Conservation (phyloP, 164 flowering plant genomes). For the Aristolochia fimbriata region DNA sequence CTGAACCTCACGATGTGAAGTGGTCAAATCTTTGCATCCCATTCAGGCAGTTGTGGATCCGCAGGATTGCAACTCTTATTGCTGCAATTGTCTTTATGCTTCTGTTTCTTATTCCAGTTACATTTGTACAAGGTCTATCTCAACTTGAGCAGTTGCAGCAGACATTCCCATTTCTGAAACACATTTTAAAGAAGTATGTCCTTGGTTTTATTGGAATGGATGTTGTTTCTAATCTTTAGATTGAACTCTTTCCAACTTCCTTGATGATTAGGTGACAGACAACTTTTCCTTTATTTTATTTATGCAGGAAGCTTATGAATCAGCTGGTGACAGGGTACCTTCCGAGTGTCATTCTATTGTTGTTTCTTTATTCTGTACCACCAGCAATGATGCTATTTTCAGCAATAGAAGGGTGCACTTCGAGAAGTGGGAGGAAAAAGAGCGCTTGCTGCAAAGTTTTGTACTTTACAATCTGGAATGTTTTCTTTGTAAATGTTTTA, state of each 20-base stretch:
- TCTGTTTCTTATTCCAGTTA: conserved; percentile 70
- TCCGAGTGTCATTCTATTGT: conserved; percentile 75
- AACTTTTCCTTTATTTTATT: neutral
- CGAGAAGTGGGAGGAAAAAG: conserved; percentile 80
- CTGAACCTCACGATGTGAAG: conserved; percentile 80
- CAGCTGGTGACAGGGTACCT: conserved; percentile 85
- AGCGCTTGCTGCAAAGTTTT: conserved; percentile 79
- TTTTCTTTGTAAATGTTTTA: conserved; percentile 80
- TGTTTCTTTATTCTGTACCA: conserved; percentile 57
- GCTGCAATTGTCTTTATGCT: conserved; percentile 58
- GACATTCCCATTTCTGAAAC: conserved; percentile 57
- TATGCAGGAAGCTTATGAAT: conserved; percentile 45
- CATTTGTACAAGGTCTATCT: conserved; percentile 71
- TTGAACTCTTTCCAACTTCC: neutral
- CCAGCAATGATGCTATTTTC: conserved; percentile 86
- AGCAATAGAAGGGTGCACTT: conserved; percentile 63
- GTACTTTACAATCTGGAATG: conserved; percentile 84
- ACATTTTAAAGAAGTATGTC: conserved; percentile 51
- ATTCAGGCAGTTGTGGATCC: conserved; percentile 71
- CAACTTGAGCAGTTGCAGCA: conserved; percentile 53
- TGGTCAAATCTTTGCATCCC: conserved; percentile 87
- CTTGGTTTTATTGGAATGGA: neutral
- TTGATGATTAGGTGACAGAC: neutral
- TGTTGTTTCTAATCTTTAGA: neutral
- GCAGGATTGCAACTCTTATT: conserved; percentile 52